phyloP scores from a whole-genome alignment of 495 filamentous ascomycete species.

The Penicillium dipodomyicola region DNA sequence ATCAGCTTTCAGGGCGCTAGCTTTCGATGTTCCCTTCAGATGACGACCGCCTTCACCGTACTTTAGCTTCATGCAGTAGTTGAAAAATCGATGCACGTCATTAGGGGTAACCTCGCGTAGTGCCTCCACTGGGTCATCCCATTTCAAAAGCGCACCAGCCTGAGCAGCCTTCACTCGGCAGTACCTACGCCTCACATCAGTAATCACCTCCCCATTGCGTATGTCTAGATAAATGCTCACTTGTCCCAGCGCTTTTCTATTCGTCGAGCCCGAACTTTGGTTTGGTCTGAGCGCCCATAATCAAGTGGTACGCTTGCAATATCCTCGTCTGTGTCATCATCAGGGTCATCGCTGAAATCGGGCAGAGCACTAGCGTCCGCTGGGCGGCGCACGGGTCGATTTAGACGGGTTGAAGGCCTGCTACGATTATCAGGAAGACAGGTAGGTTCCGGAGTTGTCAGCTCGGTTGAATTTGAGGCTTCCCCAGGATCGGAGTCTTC shows the following conservation, averaged over 20 bases:
- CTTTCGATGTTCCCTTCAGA: conserved; percentile 20
- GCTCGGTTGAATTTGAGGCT: no score
- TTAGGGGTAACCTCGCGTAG: conserved; percentile 14
- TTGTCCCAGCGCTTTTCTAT: conserved; percentile 27
- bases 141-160: conserved; percentile 14
- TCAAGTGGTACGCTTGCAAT: conserved; percentile 22
- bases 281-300: conserved; percentile 24
- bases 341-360: conserved; percentile 22
- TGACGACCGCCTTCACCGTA: conserved; percentile 14
- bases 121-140: conserved; percentile 13
- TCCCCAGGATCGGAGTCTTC: no score
- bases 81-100: conserved; percentile 21
- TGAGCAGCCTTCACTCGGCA: conserved; percentile 14
- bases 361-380: conserved; percentile 1
- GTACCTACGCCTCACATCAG: conserved; percentile 9
- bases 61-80: conserved; percentile 21
- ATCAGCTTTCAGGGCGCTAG: conserved; percentile 18
- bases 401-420: no score
- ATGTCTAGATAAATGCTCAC: conserved; percentile 14
- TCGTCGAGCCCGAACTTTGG: conserved; percentile 13
- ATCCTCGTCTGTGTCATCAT: conserved; percentile 25
- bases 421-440: no score
- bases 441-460: no score
- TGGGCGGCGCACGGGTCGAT: no score
- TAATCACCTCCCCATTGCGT: neutral